These are phyloP conservation scores for Otatea glauca DNA, from an alignment of 176 grass and related monocot genomes.

Conservation along the genomic window DNA sequence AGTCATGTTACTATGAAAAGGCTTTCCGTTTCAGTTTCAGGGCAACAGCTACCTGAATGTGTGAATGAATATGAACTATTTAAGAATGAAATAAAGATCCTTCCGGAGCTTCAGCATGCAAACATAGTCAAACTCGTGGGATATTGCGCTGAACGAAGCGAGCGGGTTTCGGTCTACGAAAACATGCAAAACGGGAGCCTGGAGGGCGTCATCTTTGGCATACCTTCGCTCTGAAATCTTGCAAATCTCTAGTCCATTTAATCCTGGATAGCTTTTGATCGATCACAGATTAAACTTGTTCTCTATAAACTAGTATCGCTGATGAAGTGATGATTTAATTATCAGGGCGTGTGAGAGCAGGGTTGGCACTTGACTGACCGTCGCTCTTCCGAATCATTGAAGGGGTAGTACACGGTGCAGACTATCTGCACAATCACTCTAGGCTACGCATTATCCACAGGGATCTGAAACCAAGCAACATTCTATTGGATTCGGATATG, in stretches of 20 bases:
- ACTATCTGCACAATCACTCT: conserved; percentile 24
- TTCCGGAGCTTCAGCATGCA: conserved; percentile 4
- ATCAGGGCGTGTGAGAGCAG: not conserved
- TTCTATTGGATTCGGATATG: conserved; percentile 37
- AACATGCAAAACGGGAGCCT: conserved; percentile 32
- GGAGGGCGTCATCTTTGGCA: conserved; percentile 29
- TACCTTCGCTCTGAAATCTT: not conserved
- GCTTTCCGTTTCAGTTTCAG: not conserved
- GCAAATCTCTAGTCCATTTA: not conserved
- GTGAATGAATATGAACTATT: conserved; percentile 22
- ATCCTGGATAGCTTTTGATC: not conserved
- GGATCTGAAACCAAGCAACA: conserved; percentile 28
- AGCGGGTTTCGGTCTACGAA: conserved; percentile 17
- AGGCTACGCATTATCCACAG: not conserved
- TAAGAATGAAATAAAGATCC: conserved; percentile 1
- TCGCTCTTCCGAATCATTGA: conserved; percentile 32
- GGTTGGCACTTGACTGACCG: not conserved
- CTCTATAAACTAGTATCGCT: too few species aligned
- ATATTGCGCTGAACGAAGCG: conserved; percentile 10
- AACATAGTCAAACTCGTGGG: conserved; percentile 28
- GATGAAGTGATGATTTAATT: too few species aligned
- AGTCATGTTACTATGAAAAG: conserved; percentile 6
- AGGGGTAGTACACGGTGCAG: conserved; percentile 17
- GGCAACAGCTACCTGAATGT: not conserved
- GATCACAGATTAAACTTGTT: not conserved